A percentile compares a stretch with the other conserved stretches of the same genome.
phyloP scores from a whole-genome alignment of 192 early-diverging fungal genomes.

The Coemansia sp. region DNA sequence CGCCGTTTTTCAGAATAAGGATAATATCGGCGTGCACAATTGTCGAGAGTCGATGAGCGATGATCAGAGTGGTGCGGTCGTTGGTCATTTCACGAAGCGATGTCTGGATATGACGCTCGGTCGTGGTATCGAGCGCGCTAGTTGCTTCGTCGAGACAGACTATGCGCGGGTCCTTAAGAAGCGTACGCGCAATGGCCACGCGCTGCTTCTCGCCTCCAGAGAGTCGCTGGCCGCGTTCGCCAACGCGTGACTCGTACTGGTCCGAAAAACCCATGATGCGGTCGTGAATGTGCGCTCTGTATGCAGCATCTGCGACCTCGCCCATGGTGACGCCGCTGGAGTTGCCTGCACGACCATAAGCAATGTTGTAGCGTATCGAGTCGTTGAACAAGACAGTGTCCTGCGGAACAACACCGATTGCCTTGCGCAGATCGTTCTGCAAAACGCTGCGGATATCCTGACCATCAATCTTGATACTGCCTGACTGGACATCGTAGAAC shows the following conservation, averaged over 20 bases:
- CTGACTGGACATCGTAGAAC: conserved; percentile 83
- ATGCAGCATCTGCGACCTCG: conserved; percentile 71
- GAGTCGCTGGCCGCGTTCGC: conserved; percentile 86
- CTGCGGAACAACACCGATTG: conserved; percentile 92
- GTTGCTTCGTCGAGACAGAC: conserved; percentile 94
- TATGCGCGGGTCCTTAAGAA: conserved; percentile 88
- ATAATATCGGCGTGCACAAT: conserved; percentile 85
- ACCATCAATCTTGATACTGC: conserved; percentile 86
- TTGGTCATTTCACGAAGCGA: conserved; percentile 74
- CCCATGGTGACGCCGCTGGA: conserved; percentile 61
- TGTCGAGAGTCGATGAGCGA: conserved; percentile 84
- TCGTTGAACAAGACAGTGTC: conserved; percentile 98
- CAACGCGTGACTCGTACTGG: conserved; percentile 83
- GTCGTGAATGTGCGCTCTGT: conserved; percentile 74
- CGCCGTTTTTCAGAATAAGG: conserved; percentile 79
- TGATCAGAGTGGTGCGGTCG: conserved; percentile 82
- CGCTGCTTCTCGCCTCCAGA: conserved; percentile 94
- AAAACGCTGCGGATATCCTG: conserved; percentile 67
- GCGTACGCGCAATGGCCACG: conserved; percentile 87
- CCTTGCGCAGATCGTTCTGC: conserved; percentile 61
- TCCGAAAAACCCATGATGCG: conserved; percentile 74
- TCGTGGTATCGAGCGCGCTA: conserved; percentile 79
- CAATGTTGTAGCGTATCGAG: conserved; percentile 92
- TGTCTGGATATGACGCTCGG: conserved; percentile 88
- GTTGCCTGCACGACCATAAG: conserved; percentile 65